Percentiles rank a stretch among this genome's conserved stretches.
phyloP scores from a whole-genome alignment of 192 early-diverging fungal genomes.

The Backusella sp. region DNA sequence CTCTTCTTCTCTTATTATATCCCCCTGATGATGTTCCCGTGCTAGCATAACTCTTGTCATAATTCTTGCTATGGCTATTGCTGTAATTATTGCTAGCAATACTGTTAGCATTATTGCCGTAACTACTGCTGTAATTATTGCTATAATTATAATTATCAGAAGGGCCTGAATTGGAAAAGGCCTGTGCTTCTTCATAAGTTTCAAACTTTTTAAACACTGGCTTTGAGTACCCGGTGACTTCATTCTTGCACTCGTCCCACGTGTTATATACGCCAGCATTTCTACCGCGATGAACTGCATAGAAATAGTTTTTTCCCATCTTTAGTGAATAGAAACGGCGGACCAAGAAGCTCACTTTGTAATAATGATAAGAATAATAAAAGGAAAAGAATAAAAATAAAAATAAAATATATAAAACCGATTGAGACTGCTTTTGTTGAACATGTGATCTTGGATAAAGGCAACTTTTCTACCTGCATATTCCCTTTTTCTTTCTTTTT shows the following conservation, averaged over 20 bases:
- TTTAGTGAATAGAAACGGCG: background rate
- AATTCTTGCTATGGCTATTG: too few relatives aligned
- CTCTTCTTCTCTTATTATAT: background rate
- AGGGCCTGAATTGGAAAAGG: conserved; percentile 36
- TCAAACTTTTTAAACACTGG: conserved; percentile 66
- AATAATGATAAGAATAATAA: background rate
- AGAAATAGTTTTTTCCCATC: conserved; percentile 30
- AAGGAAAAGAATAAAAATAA: background rate
- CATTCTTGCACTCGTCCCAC: conserved; percentile 59
- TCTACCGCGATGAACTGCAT: conserved; percentile 48
- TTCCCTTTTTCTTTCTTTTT: conserved; percentile 2
- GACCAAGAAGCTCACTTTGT: background rate
- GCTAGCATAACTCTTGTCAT: too few relatives aligned
- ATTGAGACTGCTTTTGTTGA: background rate
- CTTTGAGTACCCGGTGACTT: conserved; percentile 49
- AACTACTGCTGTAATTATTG: too few relatives aligned
- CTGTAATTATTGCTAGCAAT: too few relatives aligned
- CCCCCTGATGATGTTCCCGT: too few relatives aligned
- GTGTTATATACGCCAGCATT: conserved; percentile 40
- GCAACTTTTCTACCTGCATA: background rate
- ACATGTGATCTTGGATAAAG: background rate
- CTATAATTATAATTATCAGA: too few relatives aligned
- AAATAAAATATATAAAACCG: background rate
- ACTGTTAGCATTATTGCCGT: too few relatives aligned
- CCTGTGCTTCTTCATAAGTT: conserved; percentile 49